A percentile compares a stretch with the other conserved stretches of the same genome.
These are phyloP conservation scores for Coniochaeta prunicola DNA, from an alignment of 2,329 filamentous ascomycete species.

Conservation along the genomic window DNA sequence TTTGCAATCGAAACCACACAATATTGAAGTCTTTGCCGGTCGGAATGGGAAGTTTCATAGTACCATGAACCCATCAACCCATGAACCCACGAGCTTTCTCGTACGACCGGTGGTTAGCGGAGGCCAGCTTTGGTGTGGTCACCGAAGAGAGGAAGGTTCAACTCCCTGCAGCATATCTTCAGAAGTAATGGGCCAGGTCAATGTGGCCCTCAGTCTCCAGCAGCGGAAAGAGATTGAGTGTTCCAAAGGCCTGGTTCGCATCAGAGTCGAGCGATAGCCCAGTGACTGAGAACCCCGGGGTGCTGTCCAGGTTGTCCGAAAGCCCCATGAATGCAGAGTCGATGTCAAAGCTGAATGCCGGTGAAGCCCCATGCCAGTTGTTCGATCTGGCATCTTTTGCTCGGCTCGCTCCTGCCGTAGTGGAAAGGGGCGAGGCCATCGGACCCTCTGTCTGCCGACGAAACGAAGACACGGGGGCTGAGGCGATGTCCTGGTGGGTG, in stretches of 20 bases:
- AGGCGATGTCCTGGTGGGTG: neutral
- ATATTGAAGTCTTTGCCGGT: neutral
- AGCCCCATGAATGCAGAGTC: constrained; percentile 20
- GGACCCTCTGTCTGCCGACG: neutral
- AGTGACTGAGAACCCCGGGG: constrained; percentile 33
- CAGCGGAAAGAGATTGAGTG: constrained; percentile 43
- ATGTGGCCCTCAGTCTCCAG: constrained; percentile 45
- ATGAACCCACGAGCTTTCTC: too few relatives aligned
- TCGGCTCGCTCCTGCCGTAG: neutral
- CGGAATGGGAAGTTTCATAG: neutral
- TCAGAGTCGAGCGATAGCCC: constrained; percentile 28
- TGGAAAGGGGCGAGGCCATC: constrained; percentile 3
- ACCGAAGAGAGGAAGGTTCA: too few relatives aligned
- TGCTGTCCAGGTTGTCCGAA: constrained; percentile 27
- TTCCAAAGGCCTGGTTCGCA: constrained; percentile 32
- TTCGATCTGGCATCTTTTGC: constrained; percentile 3
- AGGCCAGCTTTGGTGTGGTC: too few relatives aligned
- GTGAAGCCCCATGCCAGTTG: constrained; percentile 3
- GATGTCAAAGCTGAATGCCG: constrained; percentile 15
- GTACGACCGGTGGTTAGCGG: too few relatives aligned
- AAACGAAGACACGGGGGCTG: neutral
- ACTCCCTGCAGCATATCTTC: too few relatives aligned
- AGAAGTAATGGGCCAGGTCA: constrained; percentile 36
- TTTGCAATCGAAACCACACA: neutral
- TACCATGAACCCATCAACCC: too few relatives aligned